Base-by-base conservation (phyloP, 495 filamentous ascomycete species). In the Trypethelium eluteriae region DNA sequence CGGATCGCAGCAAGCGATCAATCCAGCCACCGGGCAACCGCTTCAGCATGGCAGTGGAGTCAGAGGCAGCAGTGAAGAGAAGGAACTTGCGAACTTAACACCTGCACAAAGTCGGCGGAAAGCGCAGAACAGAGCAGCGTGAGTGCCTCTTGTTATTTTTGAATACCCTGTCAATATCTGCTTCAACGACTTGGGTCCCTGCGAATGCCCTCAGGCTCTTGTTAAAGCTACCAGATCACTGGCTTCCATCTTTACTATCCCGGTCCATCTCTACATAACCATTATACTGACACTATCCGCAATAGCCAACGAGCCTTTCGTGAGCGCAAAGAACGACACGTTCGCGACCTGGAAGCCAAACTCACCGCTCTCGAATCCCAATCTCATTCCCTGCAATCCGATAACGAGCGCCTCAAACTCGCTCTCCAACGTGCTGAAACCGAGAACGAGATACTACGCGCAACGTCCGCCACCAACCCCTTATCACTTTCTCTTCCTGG, bases 101-200 rank as follows among this genome's bases (percentile, higher is more conserved):
- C 91, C 91, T 0, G 89, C 90, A 35, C 91, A 96, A 74, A 89
- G 84, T 38, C 82, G 91, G 76, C 85, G 94, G 69, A 98, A 98
- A 78, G 93, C 90, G 61, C 93, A 98, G 79, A 98, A 98, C 69
- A 82, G 94, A 74, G 92, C 93, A 77, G 93, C 93, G 93, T 98
- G 88, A 86, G 69, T 71, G 32, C 69, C 49, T 68, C 44, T 67
- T 66, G 68, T 61, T 53, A 44, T 64, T 62, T 34, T n/a, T 3
- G 18, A 9, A 41, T 25, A 25, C 25, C 62, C 38, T 18, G 32
- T 39, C 56, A 4, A 16, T 38, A 12, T 38, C 9, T 9, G 38
- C 62, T 32, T 12, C 62, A 36, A 5, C 32, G 62, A n/a, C 41
- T 7, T 16, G 41, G 9, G 16, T 46, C 41, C 16, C 41, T 25